Evolutionary conservation across 495 filamentous ascomycete genomes (phyloP), one percentile per base, ranked within the genome.

Genomic region (Talaromyces proteolyticus): DNA sequence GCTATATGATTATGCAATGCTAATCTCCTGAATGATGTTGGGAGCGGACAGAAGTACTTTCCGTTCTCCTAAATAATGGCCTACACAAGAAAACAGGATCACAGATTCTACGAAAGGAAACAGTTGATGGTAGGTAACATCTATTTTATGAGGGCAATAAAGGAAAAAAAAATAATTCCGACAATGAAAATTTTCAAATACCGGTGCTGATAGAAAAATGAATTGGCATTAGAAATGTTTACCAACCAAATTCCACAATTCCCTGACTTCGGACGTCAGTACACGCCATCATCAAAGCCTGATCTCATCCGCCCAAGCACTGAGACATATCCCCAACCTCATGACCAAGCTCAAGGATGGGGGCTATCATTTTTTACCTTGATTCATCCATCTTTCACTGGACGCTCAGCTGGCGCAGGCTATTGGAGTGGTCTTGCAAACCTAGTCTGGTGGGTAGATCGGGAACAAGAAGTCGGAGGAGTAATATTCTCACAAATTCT

Each of bases 361-460:
- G 81, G 80, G 0, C 56, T 85, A 18, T 73, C 70, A 0, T 81
- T 82, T 56, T 70, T 81, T 64, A 54, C 83, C 41, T 74, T 51
- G 40, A 34, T 61, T 18, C 46, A 56, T 0, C 50, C 55, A 16
- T 56, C 62, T 3, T 53, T 52, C 14, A 81, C 82, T 5, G 82
- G 79, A 0, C 58, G 80, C 46, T 73, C 69, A 1, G 53, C 42
- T 3, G 62, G 65, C 21, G 77, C 78, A 6, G 79, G 49, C 0
- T 69, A 60, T 50, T 84, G 81, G 80, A 70, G 73, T n/a, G 82
- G 82, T 0, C 49, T 85, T 44, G 56, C 77, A 22, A 84, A 85
- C 58, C 44, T 77, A 36, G 82, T 70, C 53, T 85, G 80, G 80
- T 84, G 77, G 77, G 64, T 59, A 26, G 82, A 84, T 62, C 62